Conservation (phyloP, 2,329 filamentous ascomycete species). For the Fusarium subglutinans region DNA sequence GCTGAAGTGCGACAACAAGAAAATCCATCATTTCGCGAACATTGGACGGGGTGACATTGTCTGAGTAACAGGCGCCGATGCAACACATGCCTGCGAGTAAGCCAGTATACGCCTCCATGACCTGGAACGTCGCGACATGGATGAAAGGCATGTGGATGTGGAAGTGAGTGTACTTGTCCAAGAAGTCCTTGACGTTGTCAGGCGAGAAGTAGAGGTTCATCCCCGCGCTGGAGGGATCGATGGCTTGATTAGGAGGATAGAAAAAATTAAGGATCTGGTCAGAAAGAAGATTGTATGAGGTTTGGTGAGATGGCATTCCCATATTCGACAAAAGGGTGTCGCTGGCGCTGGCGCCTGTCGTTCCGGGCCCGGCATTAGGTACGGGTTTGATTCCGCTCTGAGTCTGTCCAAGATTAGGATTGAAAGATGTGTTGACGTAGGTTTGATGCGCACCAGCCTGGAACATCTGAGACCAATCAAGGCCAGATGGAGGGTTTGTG, state of each 20-base stretch:
- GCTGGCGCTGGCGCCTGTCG: slow-evolving; percentile 58
- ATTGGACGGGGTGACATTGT: slow-evolving; percentile 65
- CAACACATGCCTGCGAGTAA: slow-evolving; percentile 76
- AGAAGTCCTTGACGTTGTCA: slow-evolving; percentile 75
- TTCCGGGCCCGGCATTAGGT: slow-evolving; percentile 64
- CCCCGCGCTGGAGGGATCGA: slow-evolving; percentile 64
- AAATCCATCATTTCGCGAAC: slow-evolving; percentile 75
- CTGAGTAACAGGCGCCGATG: slow-evolving; percentile 78
- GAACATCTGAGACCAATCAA: slow-evolving; percentile 84
- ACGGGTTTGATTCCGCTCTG: slow-evolving; percentile 76
- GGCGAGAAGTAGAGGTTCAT: slow-evolving; percentile 71
- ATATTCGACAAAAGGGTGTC: slow-evolving; percentile 58
- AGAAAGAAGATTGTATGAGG: slow-evolving; percentile 64
- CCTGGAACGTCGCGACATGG: slow-evolving; percentile 76
- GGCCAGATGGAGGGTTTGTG: slow-evolving; percentile 68
- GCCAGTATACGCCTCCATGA: slow-evolving; percentile 71
- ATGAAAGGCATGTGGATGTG: slow-evolving; percentile 78
- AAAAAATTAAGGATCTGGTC: slow-evolving; percentile 66
- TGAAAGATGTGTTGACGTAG: slow-evolving; percentile 70
- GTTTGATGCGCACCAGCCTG: slow-evolving; percentile 74
- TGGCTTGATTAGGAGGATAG: slow-evolving; percentile 56
- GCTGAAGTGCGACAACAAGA: slow-evolving; percentile 66
- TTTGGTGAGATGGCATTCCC: slow-evolving; percentile 58
- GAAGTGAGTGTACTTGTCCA: slow-evolving; percentile 76
- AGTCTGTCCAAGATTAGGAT: slow-evolving; percentile 73